Base-by-base conservation (phyloP, 2,329 filamentous ascomycete species). In the Monosporascus sp. region DNA sequence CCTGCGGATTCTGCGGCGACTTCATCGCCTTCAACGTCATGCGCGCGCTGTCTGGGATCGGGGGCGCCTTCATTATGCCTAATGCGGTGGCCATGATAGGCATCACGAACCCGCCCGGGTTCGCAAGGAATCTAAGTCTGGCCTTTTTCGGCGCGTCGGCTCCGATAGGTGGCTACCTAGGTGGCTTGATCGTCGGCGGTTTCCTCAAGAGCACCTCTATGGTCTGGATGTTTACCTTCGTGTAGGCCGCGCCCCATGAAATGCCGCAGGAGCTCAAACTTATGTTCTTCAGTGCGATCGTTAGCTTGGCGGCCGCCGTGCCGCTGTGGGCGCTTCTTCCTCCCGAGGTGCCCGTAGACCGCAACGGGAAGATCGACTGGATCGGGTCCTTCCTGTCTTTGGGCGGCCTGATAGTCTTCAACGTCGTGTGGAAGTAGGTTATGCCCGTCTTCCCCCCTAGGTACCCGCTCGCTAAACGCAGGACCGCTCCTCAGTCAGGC, bases 61-160 rank as follows among this genome's bases (percentile, higher is more conserved):
- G 79, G 0, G 78, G 75, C 1, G 77, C 74, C 0, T 66, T 79
- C 17, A 63, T 81, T n/a, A 71, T 80, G 64, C 78, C 79, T 0
- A 81, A 80, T 56, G 73, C 75, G 0, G 70, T 82, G 0, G 77
- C 78, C 0, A 71, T 80, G 48, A 66, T 82, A 17, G 72, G 70
- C 0, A 73, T 70, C 25, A 78, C 72, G 37, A 72, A 78, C 18
- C 73, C 74, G 0, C 76, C 77, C 0, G 77, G 78, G 0, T 63
- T 64, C 14, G 63, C 65, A 44, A 70, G 76, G 14, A 78, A 80
- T 53, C 59, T 78, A 18, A 65, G 69, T 37, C 61, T 79, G 48
- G 75, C 70, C 9, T 62, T 76, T 39, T 79, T 80, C 57, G 76
- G 72, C 3, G 75, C 74, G 0, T 70, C 70, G 0, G 73, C 75